A percentile compares a stretch with the other conserved stretches of the same genome.
phyloP scores from a whole-genome alignment of 139 green algal species.

The Monoraphidium neglectum region DNA sequence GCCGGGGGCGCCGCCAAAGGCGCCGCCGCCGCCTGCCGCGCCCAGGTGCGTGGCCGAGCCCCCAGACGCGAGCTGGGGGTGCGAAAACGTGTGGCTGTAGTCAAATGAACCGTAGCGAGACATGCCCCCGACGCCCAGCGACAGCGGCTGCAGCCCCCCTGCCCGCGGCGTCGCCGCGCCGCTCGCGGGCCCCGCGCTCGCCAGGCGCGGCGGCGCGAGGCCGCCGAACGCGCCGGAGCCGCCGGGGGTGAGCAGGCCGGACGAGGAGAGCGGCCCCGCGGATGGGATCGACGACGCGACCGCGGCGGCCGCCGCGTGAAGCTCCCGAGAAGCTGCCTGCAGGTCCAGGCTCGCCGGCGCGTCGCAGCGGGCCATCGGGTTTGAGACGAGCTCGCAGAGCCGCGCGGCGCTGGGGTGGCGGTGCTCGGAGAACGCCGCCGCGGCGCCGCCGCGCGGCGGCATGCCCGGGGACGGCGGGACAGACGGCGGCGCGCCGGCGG shows the following conservation, averaged over 20 bases:
- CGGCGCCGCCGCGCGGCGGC: not conserved
- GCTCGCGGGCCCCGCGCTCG: too few species aligned
- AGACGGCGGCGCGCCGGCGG: not conserved
- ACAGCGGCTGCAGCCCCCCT: too few species aligned
- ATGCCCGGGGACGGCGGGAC: not conserved
- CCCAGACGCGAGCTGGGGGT: too few species aligned
- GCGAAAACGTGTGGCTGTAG: too few species aligned
- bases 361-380: constrained; percentile 1
- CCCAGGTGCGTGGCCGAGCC: not conserved
- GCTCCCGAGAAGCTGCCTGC: not conserved
- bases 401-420: not conserved
- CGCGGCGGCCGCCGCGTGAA: not conserved
- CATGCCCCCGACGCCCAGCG: too few species aligned
- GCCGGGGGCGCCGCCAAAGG: not conserved
- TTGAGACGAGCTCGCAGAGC: constrained; percentile 12
- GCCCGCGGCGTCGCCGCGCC: too few species aligned
- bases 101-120: too few species aligned
- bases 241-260: too few species aligned
- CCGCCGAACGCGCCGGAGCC: too few species aligned
- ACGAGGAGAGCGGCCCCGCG: too few species aligned
- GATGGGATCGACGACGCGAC: not conserved
- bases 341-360: not conserved
- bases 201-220: too few species aligned
- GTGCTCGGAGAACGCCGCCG: not conserved
- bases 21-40: not conserved